phyloP scores from a whole-genome alignment of 2,329 filamentous ascomycete species.

The Pezicula carpinea region DNA sequence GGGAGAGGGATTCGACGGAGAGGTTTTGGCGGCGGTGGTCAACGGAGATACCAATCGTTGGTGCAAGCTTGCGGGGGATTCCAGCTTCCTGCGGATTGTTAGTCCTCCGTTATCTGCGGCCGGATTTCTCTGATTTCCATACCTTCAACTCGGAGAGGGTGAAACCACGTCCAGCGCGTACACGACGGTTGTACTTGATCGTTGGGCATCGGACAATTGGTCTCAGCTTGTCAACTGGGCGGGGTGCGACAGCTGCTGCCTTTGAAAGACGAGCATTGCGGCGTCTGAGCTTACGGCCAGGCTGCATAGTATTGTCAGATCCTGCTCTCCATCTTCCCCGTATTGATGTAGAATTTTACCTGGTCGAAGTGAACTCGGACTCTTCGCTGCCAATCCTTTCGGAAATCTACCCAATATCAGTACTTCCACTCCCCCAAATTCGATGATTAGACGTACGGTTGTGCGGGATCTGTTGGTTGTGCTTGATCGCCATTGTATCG shows the following conservation, averaged over 20 bases:
- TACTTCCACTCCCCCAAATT: conserved; percentile 18
- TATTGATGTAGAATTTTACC: conserved; percentile 53
- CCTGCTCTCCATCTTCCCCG: conserved; percentile 18
- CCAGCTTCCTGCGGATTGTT: conserved; percentile 69
- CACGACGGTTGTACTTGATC: conserved; percentile 98
- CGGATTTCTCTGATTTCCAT: conserved; percentile 27
- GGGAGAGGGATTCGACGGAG: conserved; percentile 87
- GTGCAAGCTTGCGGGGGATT: conserved; percentile 88
- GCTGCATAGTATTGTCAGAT: conserved; percentile 49
- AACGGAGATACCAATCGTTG: conserved; percentile 95
- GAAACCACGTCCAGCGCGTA: conserved; percentile 96
- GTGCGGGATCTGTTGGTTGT: conserved; percentile 98
- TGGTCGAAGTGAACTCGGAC: conserved; percentile 99
- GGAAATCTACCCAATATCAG: conserved; percentile 68
- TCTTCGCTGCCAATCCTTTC: conserved; percentile 99
- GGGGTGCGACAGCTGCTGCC: conserved; percentile 91
- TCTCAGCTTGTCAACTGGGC: conserved; percentile 94
- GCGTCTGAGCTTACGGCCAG: conserved; percentile 92
- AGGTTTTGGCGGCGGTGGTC: conserved; percentile 96
- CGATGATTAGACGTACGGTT: conserved; percentile 65
- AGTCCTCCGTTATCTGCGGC: conserved; percentile 14
- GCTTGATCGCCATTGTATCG: conserved; percentile 81
- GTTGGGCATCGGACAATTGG: conserved; percentile 97
- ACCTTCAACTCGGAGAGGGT: conserved; percentile 98
- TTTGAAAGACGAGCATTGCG: conserved; percentile 88